Evolutionary conservation across 495 filamentous ascomycete species (phyloP).

Genomic region (Monascus purpureus): DNA sequence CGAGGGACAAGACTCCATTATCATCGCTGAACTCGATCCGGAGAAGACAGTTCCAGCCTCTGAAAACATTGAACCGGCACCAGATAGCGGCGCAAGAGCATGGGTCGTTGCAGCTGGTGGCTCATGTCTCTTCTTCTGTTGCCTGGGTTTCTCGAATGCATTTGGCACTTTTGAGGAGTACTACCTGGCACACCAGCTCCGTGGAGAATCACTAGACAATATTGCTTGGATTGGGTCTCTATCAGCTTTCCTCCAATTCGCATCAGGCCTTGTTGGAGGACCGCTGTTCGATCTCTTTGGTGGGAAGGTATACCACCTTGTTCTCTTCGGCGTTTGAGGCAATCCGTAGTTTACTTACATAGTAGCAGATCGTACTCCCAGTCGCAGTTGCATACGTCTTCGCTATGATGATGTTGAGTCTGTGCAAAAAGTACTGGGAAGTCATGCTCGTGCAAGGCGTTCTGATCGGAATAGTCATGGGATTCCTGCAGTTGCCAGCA

Average conservation of each 20-base stretch:
- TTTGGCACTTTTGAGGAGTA: conserved; percentile 43
- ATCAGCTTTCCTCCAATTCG: conserved; percentile 31
- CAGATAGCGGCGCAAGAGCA: conserved; percentile 17
- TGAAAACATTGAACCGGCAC: conserved; percentile 2
- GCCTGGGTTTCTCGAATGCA: conserved; percentile 38
- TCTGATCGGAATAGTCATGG: conserved; percentile 7
- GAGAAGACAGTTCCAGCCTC: background rate
- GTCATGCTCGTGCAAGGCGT: conserved; percentile 13
- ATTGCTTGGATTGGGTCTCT: conserved; percentile 47
- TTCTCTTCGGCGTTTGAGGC: background rate
- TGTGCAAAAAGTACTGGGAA: conserved; percentile 13
- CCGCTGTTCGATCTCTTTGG: conserved; percentile 41
- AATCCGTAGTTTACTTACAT: background rate
- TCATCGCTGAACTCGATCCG: background rate
- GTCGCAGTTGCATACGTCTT: conserved; percentile 22
- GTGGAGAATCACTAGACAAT: conserved; percentile 22
- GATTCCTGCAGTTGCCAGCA: conserved; percentile 5
- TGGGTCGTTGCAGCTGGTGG: conserved; percentile 19
- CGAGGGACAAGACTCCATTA: background rate
- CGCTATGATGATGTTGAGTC: conserved; percentile 25
- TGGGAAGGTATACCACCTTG: conserved; percentile 17
- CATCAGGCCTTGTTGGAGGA: conserved; percentile 28
- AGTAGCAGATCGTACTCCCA: conserved; percentile 21
- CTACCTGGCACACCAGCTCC: conserved; percentile 34
- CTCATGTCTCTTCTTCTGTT: conserved; percentile 14